Evolutionary conservation across 495 filamentous ascomycete species (phyloP).

Genomic region (Neurospora africana): DNA sequence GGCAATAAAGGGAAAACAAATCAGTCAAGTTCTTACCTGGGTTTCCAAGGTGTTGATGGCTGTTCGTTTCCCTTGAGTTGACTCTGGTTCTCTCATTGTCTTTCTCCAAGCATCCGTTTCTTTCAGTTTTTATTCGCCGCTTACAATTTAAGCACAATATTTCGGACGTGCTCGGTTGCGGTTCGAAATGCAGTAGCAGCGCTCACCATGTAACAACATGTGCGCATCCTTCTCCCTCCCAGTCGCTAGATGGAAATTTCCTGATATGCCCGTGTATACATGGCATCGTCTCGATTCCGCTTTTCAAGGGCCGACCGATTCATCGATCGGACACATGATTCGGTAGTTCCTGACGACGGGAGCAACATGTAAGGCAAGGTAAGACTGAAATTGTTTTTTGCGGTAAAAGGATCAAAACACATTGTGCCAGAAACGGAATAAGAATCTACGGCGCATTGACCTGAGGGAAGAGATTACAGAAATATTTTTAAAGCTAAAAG

Average conservation of each 20-base stretch:
- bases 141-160: background rate
- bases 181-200: background rate
- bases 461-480: background rate
- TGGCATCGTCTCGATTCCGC: background rate
- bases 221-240: background rate
- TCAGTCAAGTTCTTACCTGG: background rate
- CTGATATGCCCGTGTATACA: background rate
- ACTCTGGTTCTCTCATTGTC: background rate
- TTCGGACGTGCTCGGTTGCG: background rate
- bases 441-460: background rate
- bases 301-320: background rate
- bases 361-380: background rate
- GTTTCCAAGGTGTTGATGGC: background rate
- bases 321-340: background rate
- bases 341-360: background rate
- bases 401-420: background rate
- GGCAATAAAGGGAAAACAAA: background rate
- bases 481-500: background rate
- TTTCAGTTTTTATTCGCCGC: background rate
- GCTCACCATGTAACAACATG: background rate
- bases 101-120: background rate
- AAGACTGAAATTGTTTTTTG: background rate
- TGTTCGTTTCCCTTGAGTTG: background rate
- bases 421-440: background rate
- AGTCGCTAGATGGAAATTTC: background rate